Conservation (phyloP, 1,284 basidiomycete genomes). For the Marasmius tenuissimus region DNA sequence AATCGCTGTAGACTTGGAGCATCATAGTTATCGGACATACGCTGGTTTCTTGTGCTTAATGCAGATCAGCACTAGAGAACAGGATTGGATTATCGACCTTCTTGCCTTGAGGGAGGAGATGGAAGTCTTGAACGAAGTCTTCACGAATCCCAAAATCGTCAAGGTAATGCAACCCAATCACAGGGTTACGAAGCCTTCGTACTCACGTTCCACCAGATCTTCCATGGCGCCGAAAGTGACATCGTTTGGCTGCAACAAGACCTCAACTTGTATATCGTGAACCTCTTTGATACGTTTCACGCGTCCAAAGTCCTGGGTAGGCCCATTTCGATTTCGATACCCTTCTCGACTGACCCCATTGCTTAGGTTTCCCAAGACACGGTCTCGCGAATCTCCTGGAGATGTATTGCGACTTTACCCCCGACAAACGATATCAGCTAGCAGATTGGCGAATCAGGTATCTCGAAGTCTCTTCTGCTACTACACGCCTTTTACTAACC, state of each 20-base stretch:
- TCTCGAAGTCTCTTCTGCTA: background rate
- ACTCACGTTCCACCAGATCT: constrained; percentile 49
- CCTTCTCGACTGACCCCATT: constrained; percentile 9
- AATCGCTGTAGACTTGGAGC: constrained; percentile 93
- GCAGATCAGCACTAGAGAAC: constrained; percentile 85
- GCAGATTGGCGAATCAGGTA: constrained; percentile 96
- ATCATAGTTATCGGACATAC: constrained; percentile 87
- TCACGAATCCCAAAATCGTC: constrained; percentile 82
- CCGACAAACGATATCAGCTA: constrained; percentile 95
- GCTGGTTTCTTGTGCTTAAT: constrained; percentile 91
- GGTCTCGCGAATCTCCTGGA: constrained; percentile 85
- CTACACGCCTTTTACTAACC: constrained; percentile 1
- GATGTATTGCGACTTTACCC: constrained; percentile 88
- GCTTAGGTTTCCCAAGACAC: constrained; percentile 75
- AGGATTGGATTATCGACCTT: constrained; percentile 89
- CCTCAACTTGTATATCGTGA: constrained; percentile 92
- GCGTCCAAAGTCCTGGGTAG: constrained; percentile 84
- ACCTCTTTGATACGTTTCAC: constrained; percentile 96
- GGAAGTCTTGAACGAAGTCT: constrained; percentile 71
- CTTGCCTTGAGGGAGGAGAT: constrained; percentile 78
- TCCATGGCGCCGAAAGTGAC: constrained; percentile 95
- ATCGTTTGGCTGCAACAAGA: constrained; percentile 96
- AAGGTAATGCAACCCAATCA: constrained; percentile 57
- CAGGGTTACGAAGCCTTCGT: background rate
- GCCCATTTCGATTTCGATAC: constrained; percentile 15